Evolutionary conservation across 2,329 filamentous ascomycete species (phyloP), one percentile per base, ranked within the genome.

Genomic region (Clarireedia monteithiana): DNA sequence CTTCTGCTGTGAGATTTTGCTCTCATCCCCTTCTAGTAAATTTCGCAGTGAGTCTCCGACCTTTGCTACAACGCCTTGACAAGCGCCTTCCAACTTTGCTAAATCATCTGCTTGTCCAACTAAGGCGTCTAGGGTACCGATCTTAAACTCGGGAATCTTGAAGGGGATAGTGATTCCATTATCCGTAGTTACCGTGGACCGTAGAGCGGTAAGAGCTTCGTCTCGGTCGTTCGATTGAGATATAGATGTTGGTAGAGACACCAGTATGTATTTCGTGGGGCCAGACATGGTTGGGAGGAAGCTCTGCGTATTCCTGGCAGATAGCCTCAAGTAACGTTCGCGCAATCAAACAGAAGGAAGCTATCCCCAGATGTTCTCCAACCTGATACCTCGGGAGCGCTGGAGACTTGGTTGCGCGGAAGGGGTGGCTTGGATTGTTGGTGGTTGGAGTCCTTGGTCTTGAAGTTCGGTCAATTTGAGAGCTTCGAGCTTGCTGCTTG

Each of bases 71-170:
- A 96, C 89, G 53, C 79, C 82, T 72, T 91, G 83, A 71, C 91
- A 96, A 38, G 82, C 80, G 38, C 79, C 72, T 63, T 95, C 89
- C 51, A 97, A 84, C 82, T 96, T 97, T 58, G 85, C 81, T 54
- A 99, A 78, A 68, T 97, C 94, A 69, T 99, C 94, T 56, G 94
- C 94, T 73, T 99, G 92, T 74, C 96, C 89, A 46, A 99, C 91
- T 57, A 99, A 79, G 40, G 88, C 90, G 74, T 99, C 94, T 39
- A 99, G 80, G 0, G 94, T 96, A 57, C 94, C 94, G 71, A 99
- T 95, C 77, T 97, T 99, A 81, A 99, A 96, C 62, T 91, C 86
- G 20, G 94, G 94, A 61, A 97, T 87, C 56, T 82, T 76, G 69
- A 97, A 96, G 2, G 85, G 84, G 51, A 84, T 76, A 47, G 90